Percentiles rank a stretch among this genome's conserved stretches.
These are phyloP conservation scores for Backusella parvicylindrica DNA, from an alignment of 192 early-diverging fungal species.

Conservation along the genomic window DNA sequence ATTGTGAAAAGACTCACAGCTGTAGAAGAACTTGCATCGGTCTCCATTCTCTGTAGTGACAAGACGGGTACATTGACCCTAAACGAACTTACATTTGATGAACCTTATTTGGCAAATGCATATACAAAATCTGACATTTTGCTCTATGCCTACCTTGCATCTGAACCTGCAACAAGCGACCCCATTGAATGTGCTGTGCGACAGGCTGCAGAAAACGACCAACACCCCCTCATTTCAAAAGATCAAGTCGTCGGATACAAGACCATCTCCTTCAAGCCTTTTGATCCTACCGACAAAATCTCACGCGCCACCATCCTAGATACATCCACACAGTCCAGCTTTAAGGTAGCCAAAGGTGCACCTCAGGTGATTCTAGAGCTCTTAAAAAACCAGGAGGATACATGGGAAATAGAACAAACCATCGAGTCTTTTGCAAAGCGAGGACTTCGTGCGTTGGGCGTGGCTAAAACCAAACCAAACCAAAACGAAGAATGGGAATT, in stretches of 20 bases:
- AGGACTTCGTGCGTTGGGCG: conserved; percentile 71
- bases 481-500: conserved; percentile 50
- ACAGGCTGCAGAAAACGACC: conserved; percentile 49
- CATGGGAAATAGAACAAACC: conserved; percentile 37
- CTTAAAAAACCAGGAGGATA: conserved; percentile 32
- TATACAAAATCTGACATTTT: conserved; percentile 55
- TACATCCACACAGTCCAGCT: conserved; percentile 41
- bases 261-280: conserved; percentile 64
- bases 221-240: conserved; percentile 43
- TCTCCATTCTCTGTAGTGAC: conserved; percentile 63
- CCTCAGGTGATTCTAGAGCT: conserved; percentile 66
- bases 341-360: conserved; percentile 71
- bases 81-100: conserved; percentile 78
- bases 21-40: conserved; percentile 76
- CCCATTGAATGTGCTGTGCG: conserved; percentile 74
- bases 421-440: conserved; percentile 58
- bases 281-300: conserved; percentile 69
- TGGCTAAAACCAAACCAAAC: conserved; percentile 53
- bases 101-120: conserved; percentile 47
- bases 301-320: conserved; percentile 62
- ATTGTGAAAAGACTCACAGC: conserved; percentile 79
- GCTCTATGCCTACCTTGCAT: conserved; percentile 60
- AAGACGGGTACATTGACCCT: conserved; percentile 77
- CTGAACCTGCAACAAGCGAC: conserved; percentile 71
- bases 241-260: conserved; percentile 65